A percentile compares a stretch with the other conserved stretches of the same genome.
phyloP scores from a whole-genome alignment of 495 filamentous ascomycete genomes.

The Hyaloscypha hepaticicola region DNA sequence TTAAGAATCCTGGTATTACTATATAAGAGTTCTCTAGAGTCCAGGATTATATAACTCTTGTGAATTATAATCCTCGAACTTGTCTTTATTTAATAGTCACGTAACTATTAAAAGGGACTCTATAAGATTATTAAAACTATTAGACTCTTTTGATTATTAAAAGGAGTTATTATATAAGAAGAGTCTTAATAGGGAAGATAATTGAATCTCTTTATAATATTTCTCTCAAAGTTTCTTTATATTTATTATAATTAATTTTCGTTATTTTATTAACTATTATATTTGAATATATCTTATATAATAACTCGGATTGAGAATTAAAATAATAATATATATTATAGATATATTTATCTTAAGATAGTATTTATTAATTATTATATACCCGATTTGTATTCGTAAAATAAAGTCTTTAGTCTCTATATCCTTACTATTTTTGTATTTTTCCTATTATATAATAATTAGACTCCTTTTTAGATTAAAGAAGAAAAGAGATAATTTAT shows the following conservation, averaged over 20 bases:
- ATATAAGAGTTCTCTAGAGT: not conserved
- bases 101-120: not conserved
- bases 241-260: not conserved
- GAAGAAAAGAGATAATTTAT: too few species aligned
- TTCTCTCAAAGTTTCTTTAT: conserved; percentile 5
- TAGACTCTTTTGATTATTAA: not conserved
- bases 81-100: not conserved
- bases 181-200: not conserved
- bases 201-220: not conserved
- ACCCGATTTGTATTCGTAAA: not conserved
- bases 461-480: too few species aligned
- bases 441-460: too few species aligned
- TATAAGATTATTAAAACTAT: conserved; percentile 4
- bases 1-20: not conserved
- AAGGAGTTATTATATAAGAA: not conserved
- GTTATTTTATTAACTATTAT: not conserved
- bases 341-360: not conserved
- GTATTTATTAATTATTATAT: not conserved
- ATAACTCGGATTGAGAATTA: not conserved
- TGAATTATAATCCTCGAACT: not conserved
- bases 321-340: not conserved
- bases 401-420: not conserved
- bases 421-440: too few species aligned
- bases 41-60: not conserved
- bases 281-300: conserved; percentile 3